These are phyloP conservation scores for Moniliella sp. DNA, from an alignment of 1,284 basidiomycete species.

Conservation along the genomic window DNA sequence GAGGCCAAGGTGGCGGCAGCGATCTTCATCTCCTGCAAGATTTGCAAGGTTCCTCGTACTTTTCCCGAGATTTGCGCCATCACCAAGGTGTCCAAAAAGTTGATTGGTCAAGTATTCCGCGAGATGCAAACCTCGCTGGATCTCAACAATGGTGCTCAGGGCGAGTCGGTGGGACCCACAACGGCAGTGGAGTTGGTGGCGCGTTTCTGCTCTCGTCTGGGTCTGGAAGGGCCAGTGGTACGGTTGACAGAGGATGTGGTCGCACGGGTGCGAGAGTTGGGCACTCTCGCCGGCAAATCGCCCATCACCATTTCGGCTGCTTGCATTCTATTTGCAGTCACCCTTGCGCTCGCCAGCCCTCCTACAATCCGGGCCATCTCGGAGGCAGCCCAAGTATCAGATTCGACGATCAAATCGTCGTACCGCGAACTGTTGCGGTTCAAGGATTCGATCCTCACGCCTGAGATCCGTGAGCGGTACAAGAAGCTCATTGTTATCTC, in stretches of 20 bases:
- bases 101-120: constrained; percentile 81
- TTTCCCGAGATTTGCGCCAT: constrained; percentile 88
- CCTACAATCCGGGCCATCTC: constrained; percentile 59
- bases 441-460: constrained; percentile 20
- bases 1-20: constrained; percentile 88
- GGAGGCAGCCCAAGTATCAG: constrained; percentile 84
- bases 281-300: constrained; percentile 72
- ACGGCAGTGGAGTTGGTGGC: constrained; percentile 59
- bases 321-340: constrained; percentile 76
- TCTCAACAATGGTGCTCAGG: constrained; percentile 35
- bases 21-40: constrained; percentile 90
- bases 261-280: constrained; percentile 53
- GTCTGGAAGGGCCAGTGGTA: constrained; percentile 60
- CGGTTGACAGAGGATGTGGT: constrained; percentile 69
- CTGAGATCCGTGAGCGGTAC: constrained; percentile 17
- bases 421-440: constrained; percentile 39
- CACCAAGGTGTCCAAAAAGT: constrained; percentile 80
- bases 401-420: constrained; percentile 71
- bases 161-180: constrained; percentile 40
- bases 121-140: constrained; percentile 79
- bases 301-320: constrained; percentile 89
- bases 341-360: constrained; percentile 53
- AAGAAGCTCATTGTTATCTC: no score
- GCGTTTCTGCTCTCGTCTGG: constrained; percentile 83
- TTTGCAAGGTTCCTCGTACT: constrained; percentile 74